phyloP scores from a whole-genome alignment of 305 asterid genomes.

The Fraxinus baroniana region DNA sequence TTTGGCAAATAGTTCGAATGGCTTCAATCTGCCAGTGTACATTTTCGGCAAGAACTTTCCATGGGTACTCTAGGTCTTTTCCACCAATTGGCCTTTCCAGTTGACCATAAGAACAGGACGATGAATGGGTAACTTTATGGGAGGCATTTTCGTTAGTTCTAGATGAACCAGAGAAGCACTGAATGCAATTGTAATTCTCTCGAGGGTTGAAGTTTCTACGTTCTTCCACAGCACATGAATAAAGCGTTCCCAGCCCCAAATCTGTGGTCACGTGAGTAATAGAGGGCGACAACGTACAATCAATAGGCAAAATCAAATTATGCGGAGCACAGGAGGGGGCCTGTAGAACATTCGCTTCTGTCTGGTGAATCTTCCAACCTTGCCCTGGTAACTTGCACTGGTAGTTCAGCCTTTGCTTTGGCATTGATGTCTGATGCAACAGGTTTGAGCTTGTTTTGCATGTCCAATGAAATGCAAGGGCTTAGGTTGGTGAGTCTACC shows the following conservation, averaged over 20 bases:
- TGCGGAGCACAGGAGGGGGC: constrained; percentile 27
- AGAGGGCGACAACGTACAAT: constrained; percentile 32
- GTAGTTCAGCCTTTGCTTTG: constrained; percentile 34
- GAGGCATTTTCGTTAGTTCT: constrained; percentile 38
- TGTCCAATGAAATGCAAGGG: constrained; percentile 34
- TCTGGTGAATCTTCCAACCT: constrained; percentile 21
- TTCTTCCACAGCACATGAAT: constrained; percentile 33
- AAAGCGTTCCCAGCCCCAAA: constrained; percentile 74
- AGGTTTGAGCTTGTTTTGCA: constrained; percentile 30
- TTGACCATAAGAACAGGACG: constrained; percentile 35
- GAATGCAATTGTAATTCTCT: constrained; percentile 28
- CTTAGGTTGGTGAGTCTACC: constrained; percentile 31
- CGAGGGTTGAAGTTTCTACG: constrained; percentile 32
- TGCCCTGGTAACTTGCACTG: constrained; percentile 31
- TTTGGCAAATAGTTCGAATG: constrained; percentile 47
- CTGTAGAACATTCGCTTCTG: constrained; percentile 25
- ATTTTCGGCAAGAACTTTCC: constrained; percentile 61
- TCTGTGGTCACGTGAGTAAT: constrained; percentile 59
- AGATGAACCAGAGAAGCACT: constrained; percentile 36
- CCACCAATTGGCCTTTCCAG: constrained; percentile 31
- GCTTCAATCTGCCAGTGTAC: constrained; percentile 82
- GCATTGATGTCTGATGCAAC: constrained; percentile 23
- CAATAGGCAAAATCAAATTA: constrained; percentile 25
- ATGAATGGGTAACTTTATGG: constrained; percentile 35
- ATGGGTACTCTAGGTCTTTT: constrained; percentile 53